Conservation (phyloP, 352 stramenopile species). For the Pythium diclinum region DNA sequence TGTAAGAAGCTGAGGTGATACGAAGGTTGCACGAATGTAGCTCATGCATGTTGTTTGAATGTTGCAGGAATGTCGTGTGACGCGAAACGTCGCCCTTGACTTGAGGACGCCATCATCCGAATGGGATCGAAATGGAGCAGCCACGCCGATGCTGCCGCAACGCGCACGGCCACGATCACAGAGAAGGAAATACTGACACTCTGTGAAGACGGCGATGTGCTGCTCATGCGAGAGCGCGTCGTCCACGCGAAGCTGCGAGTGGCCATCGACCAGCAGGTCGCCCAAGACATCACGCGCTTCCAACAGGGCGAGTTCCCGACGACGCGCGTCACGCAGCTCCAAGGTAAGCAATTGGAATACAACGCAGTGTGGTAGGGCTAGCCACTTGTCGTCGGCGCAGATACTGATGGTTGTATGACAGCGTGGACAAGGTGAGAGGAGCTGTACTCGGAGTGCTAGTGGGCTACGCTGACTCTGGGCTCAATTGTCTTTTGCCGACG, state of each 20-base stretch:
- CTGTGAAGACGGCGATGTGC: slow-evolving; percentile 53
- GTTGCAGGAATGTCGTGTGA: background rate
- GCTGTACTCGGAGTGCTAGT: background rate
- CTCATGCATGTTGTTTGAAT: background rate
- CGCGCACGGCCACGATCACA: slow-evolving; percentile 5
- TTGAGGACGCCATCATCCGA: background rate
- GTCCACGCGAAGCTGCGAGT: slow-evolving; percentile 33
- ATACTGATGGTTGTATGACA: background rate
- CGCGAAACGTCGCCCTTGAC: background rate
- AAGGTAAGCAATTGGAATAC: slow-evolving; percentile 27
- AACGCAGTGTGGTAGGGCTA: background rate
- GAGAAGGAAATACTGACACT: slow-evolving; percentile 44
- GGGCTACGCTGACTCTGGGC: too few relatives aligned
- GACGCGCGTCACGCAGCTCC: slow-evolving; percentile 41
- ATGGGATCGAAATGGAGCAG: slow-evolving; percentile 1
- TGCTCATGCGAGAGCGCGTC: slow-evolving; percentile 49
- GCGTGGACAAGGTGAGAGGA: slow-evolving; percentile 21
- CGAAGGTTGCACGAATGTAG: background rate
- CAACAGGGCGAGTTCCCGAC: slow-evolving; percentile 46
- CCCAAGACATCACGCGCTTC: slow-evolving; percentile 43
- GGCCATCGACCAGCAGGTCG: slow-evolving; percentile 39
- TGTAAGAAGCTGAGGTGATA: background rate
- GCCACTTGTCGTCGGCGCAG: too few relatives aligned
- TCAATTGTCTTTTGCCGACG: background rate
- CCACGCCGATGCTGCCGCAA: background rate